These are phyloP conservation scores for Colletotrichum zoysiae DNA, from an alignment of 2,329 filamentous ascomycete species.

Conservation along the genomic window DNA sequence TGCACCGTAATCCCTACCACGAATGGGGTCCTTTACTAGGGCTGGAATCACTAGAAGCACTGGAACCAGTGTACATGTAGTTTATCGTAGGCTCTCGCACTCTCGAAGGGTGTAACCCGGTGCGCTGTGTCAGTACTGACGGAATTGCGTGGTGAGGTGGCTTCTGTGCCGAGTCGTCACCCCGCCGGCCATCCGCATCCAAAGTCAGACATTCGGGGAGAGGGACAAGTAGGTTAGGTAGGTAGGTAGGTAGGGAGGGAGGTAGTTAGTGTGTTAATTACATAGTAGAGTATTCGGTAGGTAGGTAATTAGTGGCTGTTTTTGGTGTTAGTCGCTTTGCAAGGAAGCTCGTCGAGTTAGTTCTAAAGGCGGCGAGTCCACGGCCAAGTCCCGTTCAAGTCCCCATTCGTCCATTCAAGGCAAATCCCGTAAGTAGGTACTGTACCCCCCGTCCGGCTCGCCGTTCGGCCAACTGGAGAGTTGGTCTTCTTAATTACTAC, in stretches of 20 bases:
- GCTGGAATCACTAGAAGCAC: neutral
- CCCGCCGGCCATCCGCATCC: conserved; percentile 1
- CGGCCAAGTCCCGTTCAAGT: conserved; percentile 25
- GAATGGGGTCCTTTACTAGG: conserved; percentile 19
- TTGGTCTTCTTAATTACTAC: conserved; percentile 39
- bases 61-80: no score
- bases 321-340: conserved; percentile 8
- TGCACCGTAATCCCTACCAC: conserved; percentile 33
- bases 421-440: conserved; percentile 38
- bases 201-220: neutral
- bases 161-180: conserved; percentile 26
- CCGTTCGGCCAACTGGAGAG: conserved; percentile 29
- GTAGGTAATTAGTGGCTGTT: conserved; percentile 7
- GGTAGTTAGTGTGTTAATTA: no score
- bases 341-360: conserved; percentile 14
- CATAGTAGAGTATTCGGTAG: neutral
- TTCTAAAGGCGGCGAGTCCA: conserved; percentile 35
- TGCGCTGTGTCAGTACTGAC: neutral
- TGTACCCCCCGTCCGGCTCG: conserved; percentile 32
- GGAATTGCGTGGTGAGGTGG: conserved; percentile 9
- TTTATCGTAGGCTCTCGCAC: neutral
- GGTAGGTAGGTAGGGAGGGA: no score
- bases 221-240: neutral
- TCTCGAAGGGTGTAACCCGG: neutral
- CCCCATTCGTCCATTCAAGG: conserved; percentile 42